Evolutionary conservation across 2,329 filamentous ascomycete genomes (phyloP), one percentile per base, ranked within the genome.

Genomic region (Calonectria naviculata): DNA sequence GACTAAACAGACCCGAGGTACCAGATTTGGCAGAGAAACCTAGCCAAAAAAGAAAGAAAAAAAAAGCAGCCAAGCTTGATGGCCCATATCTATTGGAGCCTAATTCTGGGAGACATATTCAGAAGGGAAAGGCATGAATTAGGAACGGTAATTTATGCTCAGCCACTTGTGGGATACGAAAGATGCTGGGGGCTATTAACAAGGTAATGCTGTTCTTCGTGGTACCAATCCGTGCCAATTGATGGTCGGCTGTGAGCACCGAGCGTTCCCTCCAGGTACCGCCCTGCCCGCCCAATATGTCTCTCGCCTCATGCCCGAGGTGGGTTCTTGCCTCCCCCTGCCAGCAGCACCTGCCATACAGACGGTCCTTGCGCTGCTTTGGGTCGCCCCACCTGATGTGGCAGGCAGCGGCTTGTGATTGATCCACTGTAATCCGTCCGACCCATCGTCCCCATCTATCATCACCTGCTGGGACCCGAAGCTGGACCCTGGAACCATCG

Each of bases 401-500:
- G 29, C 58, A 49, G 46, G 26, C 41, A 9, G 34, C 31, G 31
- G 65, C 44, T 46, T 47, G 47, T 67, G 65, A 61, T 67, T 38
- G 54, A 67, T 46, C 54, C 65, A 49, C 44, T 34, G 44, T 46
- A 38, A 47, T 49, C n/a, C 44, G 44, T 36, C 61, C 28, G 42
- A 36, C 61, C 61, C 64, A 66, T 46, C 28, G 65, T 42, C 42
- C 42, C 73, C 72, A 71, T 73, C 73, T 71, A 67, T 68, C 68
- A 70, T 76, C 65, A 67, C 70, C 64, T 64, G 71, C 63, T 67
- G 42, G 64, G 44, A 76, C 66, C 28, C 49, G 67, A 41, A 56
- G 64, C 69, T 71, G 71, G 67, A 74, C 69, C 75, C 74, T 76
- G 69, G 60, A 73, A 65, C 24, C 61, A 41, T 60, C 52, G 26